Percentiles rank a stretch among this genome's conserved stretches.
Conservation (phyloP, 495 filamentous ascomycete species). For the Hypomontagnella monticulosa region DNA sequence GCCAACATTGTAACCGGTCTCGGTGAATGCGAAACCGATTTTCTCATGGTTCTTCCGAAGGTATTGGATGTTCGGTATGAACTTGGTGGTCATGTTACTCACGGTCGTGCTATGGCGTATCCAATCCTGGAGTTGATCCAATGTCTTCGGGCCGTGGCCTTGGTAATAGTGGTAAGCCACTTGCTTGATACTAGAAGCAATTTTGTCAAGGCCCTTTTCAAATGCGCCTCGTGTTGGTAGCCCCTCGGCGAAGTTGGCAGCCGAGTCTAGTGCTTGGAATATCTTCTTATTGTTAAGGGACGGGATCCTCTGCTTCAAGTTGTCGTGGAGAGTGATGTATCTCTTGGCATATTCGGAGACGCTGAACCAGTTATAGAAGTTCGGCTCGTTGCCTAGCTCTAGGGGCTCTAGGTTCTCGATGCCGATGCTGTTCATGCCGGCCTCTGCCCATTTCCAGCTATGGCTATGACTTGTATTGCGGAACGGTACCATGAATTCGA, state of each 20-base stretch:
- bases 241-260: neutral
- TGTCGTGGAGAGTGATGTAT: constrained; percentile 13
- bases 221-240: constrained; percentile 12
- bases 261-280: constrained; percentile 31
- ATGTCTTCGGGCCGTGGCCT: constrained; percentile 9
- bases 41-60: constrained; percentile 2
- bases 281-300: constrained; percentile 12
- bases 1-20: constrained; percentile 18
- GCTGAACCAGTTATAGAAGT: constrained; percentile 23
- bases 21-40: constrained; percentile 10
- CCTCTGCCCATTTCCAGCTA: constrained; percentile 14
- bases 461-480: constrained; percentile 6
- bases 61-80: constrained; percentile 18
- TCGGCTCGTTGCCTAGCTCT: constrained; percentile 28
- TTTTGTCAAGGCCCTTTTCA: neutral
- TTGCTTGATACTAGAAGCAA: constrained; percentile 13
- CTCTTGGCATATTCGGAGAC: constrained; percentile 20
- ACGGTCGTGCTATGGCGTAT: constrained; percentile 3
- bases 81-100: neutral
- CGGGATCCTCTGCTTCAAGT: constrained; percentile 11
- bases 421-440: constrained; percentile 1
- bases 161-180: constrained; percentile 27
- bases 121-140: constrained; percentile 2
- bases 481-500: constrained; percentile 6
- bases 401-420: constrained; percentile 16